phyloP scores from a whole-genome alignment of 2,329 filamentous ascomycete genomes.

The Sporothrix globosa region DNA sequence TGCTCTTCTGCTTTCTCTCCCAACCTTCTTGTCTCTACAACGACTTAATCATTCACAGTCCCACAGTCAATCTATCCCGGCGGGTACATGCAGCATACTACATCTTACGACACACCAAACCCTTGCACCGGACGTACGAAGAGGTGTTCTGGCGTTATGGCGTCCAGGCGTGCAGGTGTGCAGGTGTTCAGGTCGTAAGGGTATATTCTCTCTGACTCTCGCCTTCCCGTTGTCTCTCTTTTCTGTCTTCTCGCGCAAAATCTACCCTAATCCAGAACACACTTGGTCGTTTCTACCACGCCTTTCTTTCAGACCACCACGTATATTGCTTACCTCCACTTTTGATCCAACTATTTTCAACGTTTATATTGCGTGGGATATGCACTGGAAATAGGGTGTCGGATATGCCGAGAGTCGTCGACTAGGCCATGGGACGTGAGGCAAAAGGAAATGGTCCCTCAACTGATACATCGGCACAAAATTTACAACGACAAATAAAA shows the following conservation, averaged over 20 bases:
- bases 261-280: background rate
- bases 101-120: background rate
- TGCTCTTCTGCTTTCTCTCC: background rate
- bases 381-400: background rate
- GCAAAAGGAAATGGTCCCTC: background rate
- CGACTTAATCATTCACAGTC: background rate
- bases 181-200: background rate
- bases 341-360: slow-evolving; percentile 15
- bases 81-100: slow-evolving; percentile 27
- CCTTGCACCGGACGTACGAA: slow-evolving; percentile 26
- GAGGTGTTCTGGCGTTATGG: background rate
- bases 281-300: background rate
- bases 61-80: slow-evolving; percentile 18
- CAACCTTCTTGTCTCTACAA: background rate
- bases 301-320: background rate
- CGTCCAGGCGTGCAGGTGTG: too few species aligned
- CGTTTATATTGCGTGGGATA: slow-evolving; percentile 10
- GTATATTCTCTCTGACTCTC: background rate
- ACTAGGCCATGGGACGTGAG: background rate
- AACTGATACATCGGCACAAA: background rate
- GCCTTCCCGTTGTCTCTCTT: background rate
- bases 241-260: background rate
- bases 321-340: background rate
- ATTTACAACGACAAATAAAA: background rate
- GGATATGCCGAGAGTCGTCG: background rate